Evolutionary conservation across 2,329 filamentous ascomycete species (phyloP), one percentile per base, ranked within the genome.

Genomic region (Davidsoniella neocaledoniae): DNA sequence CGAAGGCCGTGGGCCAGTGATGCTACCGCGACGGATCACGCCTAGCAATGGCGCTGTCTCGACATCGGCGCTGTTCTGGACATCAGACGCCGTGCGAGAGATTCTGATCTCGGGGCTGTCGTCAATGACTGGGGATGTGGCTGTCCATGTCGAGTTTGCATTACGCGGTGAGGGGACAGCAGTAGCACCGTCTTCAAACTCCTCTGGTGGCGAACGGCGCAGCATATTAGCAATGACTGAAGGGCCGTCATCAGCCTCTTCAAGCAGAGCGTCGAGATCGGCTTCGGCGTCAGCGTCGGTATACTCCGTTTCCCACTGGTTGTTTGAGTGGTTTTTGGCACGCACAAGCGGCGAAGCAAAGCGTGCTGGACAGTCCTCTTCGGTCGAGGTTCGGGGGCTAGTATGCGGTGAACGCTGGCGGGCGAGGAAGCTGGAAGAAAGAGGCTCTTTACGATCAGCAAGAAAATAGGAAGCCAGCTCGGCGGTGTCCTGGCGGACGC

Each of bases 381-480:
- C 58, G 14, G 54, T 53, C 16, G 57, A 53, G 19, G 56, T 52
- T 33, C 61, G 57, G 36, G 50, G 56, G 46, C 56, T 54, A 26
- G 62, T 38, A 58, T 59, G 16, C 66, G 64, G 43, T 61, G 62
- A 49, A 62, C 61, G 43, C 62, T 64, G 33, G 57, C 56, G 51
- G 8, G 51, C 9, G 8, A 53, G 47, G 29, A 53, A 53, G 65
- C 41, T 61, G 57, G 52, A 43, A 25, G 51, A 50, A 23, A 53
- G 51, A 5, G 51, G 51, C 12, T 66, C 62, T 51, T 70, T 65
- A 57, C 73, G 72, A 57, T 83, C 77, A 38, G 81, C 81, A 25
- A 94, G 73, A 46, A 86, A 80, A 61, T 88, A 86, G 16, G 77
- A 86, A 41, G 87, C 87, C 51, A 94, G 71, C 64, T 94, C 86